phyloP scores from a whole-genome alignment of 192 early-diverging fungal species.

The Dissophora ornata region DNA sequence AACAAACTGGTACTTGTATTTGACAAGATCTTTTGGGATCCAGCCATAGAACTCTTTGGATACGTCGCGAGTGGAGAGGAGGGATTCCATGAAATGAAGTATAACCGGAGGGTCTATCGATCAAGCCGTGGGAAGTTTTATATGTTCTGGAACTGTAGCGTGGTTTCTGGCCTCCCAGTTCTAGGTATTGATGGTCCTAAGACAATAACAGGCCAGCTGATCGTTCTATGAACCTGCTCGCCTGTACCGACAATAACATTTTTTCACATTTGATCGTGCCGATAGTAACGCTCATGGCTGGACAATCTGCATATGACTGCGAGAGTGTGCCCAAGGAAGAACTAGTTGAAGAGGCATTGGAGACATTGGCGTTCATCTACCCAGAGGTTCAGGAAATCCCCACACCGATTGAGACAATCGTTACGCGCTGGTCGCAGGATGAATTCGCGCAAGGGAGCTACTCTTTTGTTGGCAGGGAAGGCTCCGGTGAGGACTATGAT shows the following conservation, averaged over 20 bases:
- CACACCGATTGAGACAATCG: constrained; percentile 28
- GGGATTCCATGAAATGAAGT: background rate
- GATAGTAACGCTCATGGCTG: constrained; percentile 46
- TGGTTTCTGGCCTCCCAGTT: constrained; percentile 32
- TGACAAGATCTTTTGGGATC: constrained; percentile 43
- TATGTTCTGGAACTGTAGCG: constrained; percentile 50
- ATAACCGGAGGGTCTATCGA: constrained; percentile 28
- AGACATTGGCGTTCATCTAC: constrained; percentile 26
- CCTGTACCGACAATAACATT: too few relatives aligned
- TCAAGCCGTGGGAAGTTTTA: constrained; percentile 51
- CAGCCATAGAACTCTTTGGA: constrained; percentile 28
- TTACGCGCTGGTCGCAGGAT: constrained; percentile 46
- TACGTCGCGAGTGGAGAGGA: constrained; percentile 35
- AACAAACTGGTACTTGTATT: constrained; percentile 49
- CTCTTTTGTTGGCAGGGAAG: constrained; percentile 40
- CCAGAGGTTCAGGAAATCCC: constrained; percentile 23
- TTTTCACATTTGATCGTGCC: background rate
- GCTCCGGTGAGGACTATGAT: constrained; percentile 47
- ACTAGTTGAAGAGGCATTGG: constrained; percentile 30
- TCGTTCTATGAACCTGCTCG: too few relatives aligned
- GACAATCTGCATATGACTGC: constrained; percentile 49
- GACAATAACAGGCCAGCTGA: background rate
- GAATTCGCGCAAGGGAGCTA: constrained; percentile 51
- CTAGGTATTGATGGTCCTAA: too few relatives aligned
- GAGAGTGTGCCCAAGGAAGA: constrained; percentile 37